Conservation (phyloP, 108 stramenopile species). For the Conticribra weissflogii region DNA sequence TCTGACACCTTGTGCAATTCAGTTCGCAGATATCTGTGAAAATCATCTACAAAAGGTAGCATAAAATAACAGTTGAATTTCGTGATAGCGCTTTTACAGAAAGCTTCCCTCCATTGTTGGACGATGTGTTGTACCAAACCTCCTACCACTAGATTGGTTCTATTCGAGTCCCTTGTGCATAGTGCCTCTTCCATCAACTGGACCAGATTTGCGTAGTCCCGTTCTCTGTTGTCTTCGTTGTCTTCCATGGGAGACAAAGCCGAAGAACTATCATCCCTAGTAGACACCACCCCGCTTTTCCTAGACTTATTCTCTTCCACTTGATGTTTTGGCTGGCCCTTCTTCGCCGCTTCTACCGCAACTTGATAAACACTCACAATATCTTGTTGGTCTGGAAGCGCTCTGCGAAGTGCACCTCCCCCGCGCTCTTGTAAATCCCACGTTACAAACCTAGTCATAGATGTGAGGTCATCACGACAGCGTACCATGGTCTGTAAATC, state of each 20-base stretch:
- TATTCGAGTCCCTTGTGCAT: constrained; percentile 73
- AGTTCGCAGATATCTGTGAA: constrained; percentile 77
- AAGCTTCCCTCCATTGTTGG: constrained; percentile 83
- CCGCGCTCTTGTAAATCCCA: constrained; percentile 91
- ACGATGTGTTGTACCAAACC: constrained; percentile 92
- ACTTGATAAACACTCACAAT: constrained; percentile 74
- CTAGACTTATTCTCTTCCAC: constrained; percentile 47
- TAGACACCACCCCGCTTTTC: constrained; percentile 40
- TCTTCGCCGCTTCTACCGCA: constrained; percentile 61
- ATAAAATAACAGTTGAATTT: constrained; percentile 96
- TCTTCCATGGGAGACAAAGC: constrained; percentile 47
- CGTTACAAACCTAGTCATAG: constrained; percentile 92
- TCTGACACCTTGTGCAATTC: constrained; percentile 77
- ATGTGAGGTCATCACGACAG: constrained; percentile 88
- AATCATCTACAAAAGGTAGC: constrained; percentile 91
- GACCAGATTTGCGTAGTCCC: constrained; percentile 77
- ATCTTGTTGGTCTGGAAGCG: constrained; percentile 80
- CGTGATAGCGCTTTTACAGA: constrained; percentile 82
- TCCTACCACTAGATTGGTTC: constrained; percentile 84
- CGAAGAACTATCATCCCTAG: constrained; percentile 43
- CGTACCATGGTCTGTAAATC: constrained; percentile 54
- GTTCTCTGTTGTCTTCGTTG: constrained; percentile 58
- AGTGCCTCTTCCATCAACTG: constrained; percentile 91
- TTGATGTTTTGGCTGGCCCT: constrained; percentile 38
- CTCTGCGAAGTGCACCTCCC: constrained; percentile 77